These are phyloP conservation scores for Coix lacrymajobi DNA, from an alignment of 176 grass and related monocot genomes.

Conservation along the genomic window DNA sequence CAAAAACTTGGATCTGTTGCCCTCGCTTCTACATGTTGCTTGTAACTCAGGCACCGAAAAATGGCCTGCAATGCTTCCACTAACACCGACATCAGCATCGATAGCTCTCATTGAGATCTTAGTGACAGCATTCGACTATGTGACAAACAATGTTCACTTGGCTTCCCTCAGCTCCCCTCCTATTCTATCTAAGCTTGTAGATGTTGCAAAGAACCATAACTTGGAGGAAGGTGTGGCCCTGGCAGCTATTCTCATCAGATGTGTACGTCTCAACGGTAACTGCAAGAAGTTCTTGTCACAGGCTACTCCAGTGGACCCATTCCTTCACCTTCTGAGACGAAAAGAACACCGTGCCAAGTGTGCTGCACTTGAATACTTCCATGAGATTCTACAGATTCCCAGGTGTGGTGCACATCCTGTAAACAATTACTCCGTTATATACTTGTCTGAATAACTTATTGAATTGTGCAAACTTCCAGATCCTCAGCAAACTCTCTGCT, in stretches of 20 bases:
- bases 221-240: conserved; percentile 82
- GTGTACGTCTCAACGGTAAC: conserved; percentile 70
- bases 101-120: conserved; percentile 96
- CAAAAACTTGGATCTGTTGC: conserved; percentile 76
- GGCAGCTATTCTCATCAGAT: conserved; percentile 92
- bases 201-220: conserved; percentile 79
- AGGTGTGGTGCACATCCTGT: conserved; percentile 46
- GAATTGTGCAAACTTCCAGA: conserved; percentile 41
- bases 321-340: conserved; percentile 82
- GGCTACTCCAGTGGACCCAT: conserved; percentile 89
- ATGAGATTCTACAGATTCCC: conserved; percentile 92
- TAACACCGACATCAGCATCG: conserved; percentile 91
- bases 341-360: conserved; percentile 59
- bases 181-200: conserved; percentile 75
- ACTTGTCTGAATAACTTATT: conserved; percentile 28
- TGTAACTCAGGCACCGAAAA: conserved; percentile 58
- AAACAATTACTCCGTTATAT: neutral
- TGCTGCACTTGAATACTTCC: conserved; percentile 91
- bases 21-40: conserved; percentile 75
- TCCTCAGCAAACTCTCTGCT: conserved; percentile 73
- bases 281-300: conserved; percentile 97
- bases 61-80: conserved; percentile 48
- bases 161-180: conserved; percentile 73
- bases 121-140: conserved; percentile 97
- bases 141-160: conserved; percentile 95